phyloP scores from a whole-genome alignment of 768 basidiomycete genomes.

The Clathrus columnatus region DNA sequence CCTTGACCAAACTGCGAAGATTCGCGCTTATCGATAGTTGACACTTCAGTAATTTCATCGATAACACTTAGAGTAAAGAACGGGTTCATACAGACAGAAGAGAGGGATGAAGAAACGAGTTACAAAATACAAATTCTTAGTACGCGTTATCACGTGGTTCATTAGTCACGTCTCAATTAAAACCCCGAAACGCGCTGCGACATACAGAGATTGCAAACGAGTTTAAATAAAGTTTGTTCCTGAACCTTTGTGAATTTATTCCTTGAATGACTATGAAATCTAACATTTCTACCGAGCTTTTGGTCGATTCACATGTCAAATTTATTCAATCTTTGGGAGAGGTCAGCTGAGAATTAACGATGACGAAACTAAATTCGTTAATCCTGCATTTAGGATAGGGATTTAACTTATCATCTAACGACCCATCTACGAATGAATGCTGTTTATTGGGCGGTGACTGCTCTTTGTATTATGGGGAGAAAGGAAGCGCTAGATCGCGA shows the following conservation, averaged over 20 bases:
- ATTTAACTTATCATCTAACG: slow-evolving; percentile 82
- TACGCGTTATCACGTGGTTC: no score
- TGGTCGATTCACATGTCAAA: slow-evolving; percentile 54
- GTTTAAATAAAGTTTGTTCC: neutral
- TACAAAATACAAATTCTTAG: no score
- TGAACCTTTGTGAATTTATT: neutral
- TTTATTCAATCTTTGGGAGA: slow-evolving; percentile 73
- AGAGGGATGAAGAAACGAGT: no score
- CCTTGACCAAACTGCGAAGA: neutral
- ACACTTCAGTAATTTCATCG: slow-evolving; percentile 1
- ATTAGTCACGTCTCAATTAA: no score
- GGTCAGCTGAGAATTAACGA: slow-evolving; percentile 28
- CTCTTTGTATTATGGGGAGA: slow-evolving; percentile 71
- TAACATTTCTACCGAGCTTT: slow-evolving; percentile 20
- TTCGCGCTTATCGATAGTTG: neutral
- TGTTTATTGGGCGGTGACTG: slow-evolving; percentile 92
- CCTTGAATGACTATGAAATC: neutral
- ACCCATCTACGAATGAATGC: slow-evolving; percentile 93
- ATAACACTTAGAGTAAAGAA: neutral
- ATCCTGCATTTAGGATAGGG: slow-evolving; percentile 55
- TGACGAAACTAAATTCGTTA: slow-evolving; percentile 20
- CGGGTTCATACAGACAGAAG: no score
- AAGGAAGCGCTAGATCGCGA: slow-evolving; percentile 72
- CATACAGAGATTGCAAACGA: no score
- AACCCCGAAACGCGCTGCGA: no score